Conservation (phyloP, 371 early-diverging fungal genomes). For the Syncephalastrum racemosum region DNA sequence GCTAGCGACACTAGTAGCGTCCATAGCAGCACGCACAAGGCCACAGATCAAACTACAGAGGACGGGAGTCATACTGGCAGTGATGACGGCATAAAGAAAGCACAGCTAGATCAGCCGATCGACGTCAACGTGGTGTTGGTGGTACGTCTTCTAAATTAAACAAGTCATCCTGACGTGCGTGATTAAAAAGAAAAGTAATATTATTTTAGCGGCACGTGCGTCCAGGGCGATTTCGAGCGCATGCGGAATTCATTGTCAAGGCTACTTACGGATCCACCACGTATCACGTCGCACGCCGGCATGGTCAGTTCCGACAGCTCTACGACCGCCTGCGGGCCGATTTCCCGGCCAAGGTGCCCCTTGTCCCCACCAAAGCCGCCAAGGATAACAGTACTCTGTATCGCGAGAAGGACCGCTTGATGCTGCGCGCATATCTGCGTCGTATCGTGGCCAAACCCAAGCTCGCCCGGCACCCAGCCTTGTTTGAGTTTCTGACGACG, state of each 20-base stretch:
- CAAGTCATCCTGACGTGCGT: neutral
- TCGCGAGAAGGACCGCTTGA: constrained; percentile 59
- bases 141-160: constrained; percentile 6
- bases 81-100: neutral
- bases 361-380: constrained; percentile 22
- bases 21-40: neutral
- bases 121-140: constrained; percentile 28
- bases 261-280: constrained; percentile 16
- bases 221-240: constrained; percentile 24
- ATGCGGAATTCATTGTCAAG: constrained; percentile 40
- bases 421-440: constrained; percentile 49
- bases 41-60: too few relatives aligned
- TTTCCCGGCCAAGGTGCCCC: constrained; percentile 35
- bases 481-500: constrained; percentile 49
- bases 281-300: constrained; percentile 32
- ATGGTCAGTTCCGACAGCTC: constrained; percentile 34
- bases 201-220: constrained; percentile 15
- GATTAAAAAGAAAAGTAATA: constrained; percentile 7
- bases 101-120: neutral
- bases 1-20: neutral
- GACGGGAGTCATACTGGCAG: too few relatives aligned
- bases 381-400: constrained; percentile 15
- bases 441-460: constrained; percentile 39
- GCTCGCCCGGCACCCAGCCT: constrained; percentile 31
- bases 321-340: constrained; percentile 28